Percentiles rank a stretch among this genome's conserved stretches.
Conservation (phyloP, 1,284 basidiomycete species). For the Rhodotorula mucilaginosa region DNA sequence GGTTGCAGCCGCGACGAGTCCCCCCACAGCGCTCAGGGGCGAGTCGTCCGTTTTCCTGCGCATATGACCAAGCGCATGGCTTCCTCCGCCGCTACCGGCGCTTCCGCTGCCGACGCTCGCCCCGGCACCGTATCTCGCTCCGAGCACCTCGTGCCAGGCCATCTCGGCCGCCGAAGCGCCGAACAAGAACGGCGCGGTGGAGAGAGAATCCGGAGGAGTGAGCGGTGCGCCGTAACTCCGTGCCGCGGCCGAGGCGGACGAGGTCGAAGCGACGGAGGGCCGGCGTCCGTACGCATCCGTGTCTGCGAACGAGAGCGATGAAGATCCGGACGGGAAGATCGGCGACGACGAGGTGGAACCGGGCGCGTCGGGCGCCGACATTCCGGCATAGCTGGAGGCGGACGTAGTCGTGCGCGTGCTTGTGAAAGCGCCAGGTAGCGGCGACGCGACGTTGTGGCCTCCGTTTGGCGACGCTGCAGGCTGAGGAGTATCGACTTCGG, state of each 20-base stretch:
- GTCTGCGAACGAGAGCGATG: not conserved
- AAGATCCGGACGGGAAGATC: not conserved
- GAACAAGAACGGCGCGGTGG: conserved; percentile 10
- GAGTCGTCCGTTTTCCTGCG: too few species aligned
- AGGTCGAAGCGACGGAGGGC: not conserved
- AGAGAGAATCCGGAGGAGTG: conserved; percentile 30
- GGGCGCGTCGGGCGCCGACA: not conserved
- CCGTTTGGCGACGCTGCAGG: not conserved
- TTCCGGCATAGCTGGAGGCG: not conserved
- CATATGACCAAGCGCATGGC: not conserved
- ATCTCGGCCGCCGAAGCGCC: conserved; percentile 18
- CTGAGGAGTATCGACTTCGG: not conserved
- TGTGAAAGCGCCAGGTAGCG: not conserved
- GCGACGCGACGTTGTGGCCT: not conserved
- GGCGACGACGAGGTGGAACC: not conserved
- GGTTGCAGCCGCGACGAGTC: too few species aligned
- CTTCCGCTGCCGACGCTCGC: not conserved
- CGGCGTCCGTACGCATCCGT: not conserved
- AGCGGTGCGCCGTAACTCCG: conserved; percentile 4
- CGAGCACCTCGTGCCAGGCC: conserved; percentile 31
- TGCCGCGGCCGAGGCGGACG: not conserved
- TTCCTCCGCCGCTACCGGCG: not conserved
- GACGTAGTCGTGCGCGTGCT: not conserved
- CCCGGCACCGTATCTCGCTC: not conserved
- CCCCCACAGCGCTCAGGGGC: too few species aligned